These are phyloP conservation scores for Lactifluus volemus DNA, from an alignment of 768 basidiomycete genomes.

Conservation along the genomic window DNA sequence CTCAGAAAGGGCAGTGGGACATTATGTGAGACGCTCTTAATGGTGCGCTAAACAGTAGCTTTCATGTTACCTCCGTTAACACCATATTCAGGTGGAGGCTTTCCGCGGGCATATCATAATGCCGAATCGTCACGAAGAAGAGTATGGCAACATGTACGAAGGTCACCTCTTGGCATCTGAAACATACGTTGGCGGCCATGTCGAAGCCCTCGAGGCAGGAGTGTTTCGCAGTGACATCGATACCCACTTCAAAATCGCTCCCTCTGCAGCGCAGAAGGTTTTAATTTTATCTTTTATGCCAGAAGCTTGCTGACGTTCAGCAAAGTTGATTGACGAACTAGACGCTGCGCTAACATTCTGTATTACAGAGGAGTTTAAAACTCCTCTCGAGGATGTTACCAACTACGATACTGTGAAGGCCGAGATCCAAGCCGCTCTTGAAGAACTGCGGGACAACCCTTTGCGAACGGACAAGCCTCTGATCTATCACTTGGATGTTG, in stretches of 20 bases:
- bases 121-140: constrained; percentile 95
- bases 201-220: constrained; percentile 96
- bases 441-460: constrained; percentile 86
- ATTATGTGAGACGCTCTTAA: constrained; percentile 92
- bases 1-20: constrained; percentile 94
- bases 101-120: constrained; percentile 88
- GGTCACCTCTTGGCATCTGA: constrained; percentile 96
- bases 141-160: constrained; percentile 85
- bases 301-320: constrained; percentile 1
- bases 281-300: not conserved
- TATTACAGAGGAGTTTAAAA: constrained; percentile 76
- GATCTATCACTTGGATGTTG: constrained; percentile 98
- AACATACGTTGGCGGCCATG: constrained; percentile 98
- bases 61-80: not conserved
- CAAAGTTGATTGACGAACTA: constrained; percentile 85
- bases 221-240: constrained; percentile 95
- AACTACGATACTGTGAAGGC: constrained; percentile 92
- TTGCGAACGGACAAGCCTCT: constrained; percentile 84
- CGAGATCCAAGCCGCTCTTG: constrained; percentile 68
- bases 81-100: constrained; percentile 74
- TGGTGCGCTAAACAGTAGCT: constrained; percentile 49
- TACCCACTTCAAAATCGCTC: constrained; percentile 92
- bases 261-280: constrained; percentile 78
- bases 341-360: constrained; percentile 88
- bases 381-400: constrained; percentile 71